A percentile compares a stretch with the other conserved stretches of the same genome.
Conservation (phyloP, 164 flowering plant species). For the Berberis vulgaris region DNA sequence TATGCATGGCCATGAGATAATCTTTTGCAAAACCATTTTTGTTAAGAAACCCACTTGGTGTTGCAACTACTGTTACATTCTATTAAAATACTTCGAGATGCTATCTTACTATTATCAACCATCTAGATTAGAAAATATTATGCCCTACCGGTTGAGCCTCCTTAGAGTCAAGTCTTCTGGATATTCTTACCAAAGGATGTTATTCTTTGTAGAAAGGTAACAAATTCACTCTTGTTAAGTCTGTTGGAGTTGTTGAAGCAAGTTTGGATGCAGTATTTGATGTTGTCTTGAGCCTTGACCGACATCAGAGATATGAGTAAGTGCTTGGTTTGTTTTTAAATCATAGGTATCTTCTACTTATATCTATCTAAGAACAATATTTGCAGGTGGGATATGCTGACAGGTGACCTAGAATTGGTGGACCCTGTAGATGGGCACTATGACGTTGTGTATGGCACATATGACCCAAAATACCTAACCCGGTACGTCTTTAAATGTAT, state of each 20-base stretch:
- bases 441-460: slow-evolving; percentile 80
- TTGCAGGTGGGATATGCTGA: slow-evolving; percentile 91
- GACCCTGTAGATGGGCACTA: slow-evolving; percentile 74
- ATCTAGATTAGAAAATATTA: too few relatives aligned
- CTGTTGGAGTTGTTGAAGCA: slow-evolving; percentile 87
- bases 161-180: neutral
- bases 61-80: neutral
- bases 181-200: slow-evolving; percentile 1
- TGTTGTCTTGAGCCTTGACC: slow-evolving; percentile 55
- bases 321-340: slow-evolving; percentile 13
- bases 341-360: slow-evolving; percentile 2
- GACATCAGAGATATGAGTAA: slow-evolving; percentile 79
- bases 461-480: slow-evolving; percentile 51
- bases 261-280: slow-evolving; percentile 79
- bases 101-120: too few relatives aligned
- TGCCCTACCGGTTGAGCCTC: neutral
- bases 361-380: slow-evolving; percentile 21
- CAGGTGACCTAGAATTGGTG: slow-evolving; percentile 71
- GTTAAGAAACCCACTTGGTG: too few relatives aligned
- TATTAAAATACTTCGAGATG: neutral
- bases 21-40: too few relatives aligned
- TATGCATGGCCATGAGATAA: too few relatives aligned
- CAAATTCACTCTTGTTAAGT: slow-evolving; percentile 53
- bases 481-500: slow-evolving; percentile 28
- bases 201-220: slow-evolving; percentile 44